These are phyloP conservation scores for Acanthamoeba quina DNA, from an alignment of 208 protist species.

Conservation along the genomic window DNA sequence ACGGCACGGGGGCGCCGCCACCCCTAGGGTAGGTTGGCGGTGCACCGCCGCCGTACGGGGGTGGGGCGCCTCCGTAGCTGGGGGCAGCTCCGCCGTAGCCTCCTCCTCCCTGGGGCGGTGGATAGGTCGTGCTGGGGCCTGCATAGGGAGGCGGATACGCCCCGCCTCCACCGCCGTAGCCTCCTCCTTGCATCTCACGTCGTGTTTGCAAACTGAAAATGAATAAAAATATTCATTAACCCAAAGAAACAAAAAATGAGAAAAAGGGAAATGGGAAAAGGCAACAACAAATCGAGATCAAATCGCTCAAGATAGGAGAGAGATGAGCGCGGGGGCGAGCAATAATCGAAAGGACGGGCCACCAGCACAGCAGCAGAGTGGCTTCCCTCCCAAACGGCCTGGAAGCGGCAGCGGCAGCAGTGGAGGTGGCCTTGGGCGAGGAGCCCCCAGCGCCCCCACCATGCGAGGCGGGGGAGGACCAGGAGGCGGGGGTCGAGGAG, in stretches of 20 bases:
- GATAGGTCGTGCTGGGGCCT: background rate
- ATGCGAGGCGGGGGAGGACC: background rate
- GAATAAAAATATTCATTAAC: too few relatives aligned
- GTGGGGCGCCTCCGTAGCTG: background rate
- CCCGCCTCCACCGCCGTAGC: background rate
- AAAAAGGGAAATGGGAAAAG: background rate
- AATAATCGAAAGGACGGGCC: constrained; percentile 23
- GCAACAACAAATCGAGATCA: background rate
- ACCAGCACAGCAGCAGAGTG: background rate
- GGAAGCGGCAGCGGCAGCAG: background rate
- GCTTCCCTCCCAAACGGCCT: background rate
- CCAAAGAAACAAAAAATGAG: too few relatives aligned
- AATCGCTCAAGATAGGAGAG: background rate
- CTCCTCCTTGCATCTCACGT: background rate
- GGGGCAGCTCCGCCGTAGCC: background rate
- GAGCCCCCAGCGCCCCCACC: background rate
- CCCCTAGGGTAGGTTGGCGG: background rate
- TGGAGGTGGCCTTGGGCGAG: background rate
- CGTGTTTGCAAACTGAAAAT: too few relatives aligned
- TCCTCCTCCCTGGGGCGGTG: background rate
- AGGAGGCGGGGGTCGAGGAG: background rate
- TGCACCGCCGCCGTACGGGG: background rate
- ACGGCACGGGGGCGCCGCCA: background rate
- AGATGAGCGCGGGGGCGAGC: constrained; percentile 12
- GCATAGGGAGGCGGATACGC: constrained; percentile 1